Percentiles rank a stretch among this genome's conserved stretches.
These are phyloP conservation scores for Trichoderma orchidacearum DNA, from an alignment of 495 filamentous ascomycete species.

Conservation along the genomic window DNA sequence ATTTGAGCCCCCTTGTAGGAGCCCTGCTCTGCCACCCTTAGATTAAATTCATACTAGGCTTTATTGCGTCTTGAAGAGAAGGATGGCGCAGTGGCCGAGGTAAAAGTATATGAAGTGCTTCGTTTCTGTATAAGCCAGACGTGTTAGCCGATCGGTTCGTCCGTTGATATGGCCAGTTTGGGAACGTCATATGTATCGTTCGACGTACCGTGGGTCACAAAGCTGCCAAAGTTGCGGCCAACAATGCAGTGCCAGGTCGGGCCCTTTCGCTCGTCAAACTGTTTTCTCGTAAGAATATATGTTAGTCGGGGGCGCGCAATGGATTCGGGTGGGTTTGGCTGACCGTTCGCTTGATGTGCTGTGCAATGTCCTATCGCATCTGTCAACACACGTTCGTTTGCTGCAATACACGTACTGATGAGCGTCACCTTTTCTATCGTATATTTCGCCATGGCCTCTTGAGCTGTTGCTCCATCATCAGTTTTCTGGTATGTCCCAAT, in stretches of 20 bases:
- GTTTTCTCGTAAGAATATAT: neutral
- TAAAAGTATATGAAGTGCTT: slow-evolving; percentile 99
- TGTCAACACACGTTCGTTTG: slow-evolving; percentile 1
- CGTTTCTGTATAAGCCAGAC: slow-evolving; percentile 48
- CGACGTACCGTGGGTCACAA: slow-evolving; percentile 87
- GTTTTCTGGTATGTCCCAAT: neutral
- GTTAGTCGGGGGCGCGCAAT: slow-evolving; percentile 2
- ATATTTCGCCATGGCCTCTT: slow-evolving; percentile 85
- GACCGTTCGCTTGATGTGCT: slow-evolving; percentile 94
- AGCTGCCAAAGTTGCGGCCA: slow-evolving; percentile 96
- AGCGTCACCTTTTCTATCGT: slow-evolving; percentile 76
- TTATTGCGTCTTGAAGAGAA: slow-evolving; percentile 98
- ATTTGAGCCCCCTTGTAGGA: neutral
- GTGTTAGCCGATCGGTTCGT: neutral
- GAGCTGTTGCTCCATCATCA: slow-evolving; percentile 38
- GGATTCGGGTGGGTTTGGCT: slow-evolving; percentile 8
- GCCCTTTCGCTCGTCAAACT: slow-evolving; percentile 86
- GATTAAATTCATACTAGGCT: neutral
- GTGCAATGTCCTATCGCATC: slow-evolving; percentile 67
- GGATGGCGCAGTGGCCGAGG: slow-evolving; percentile 93
- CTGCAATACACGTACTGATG: neutral
- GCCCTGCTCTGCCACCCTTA: neutral
- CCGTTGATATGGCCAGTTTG: slow-evolving; percentile 6
- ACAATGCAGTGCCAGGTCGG: slow-evolving; percentile 99
- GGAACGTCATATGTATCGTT: neutral